Conservation (phyloP, 176 grass and related monocot species). For the Aegilops bicornis region DNA sequence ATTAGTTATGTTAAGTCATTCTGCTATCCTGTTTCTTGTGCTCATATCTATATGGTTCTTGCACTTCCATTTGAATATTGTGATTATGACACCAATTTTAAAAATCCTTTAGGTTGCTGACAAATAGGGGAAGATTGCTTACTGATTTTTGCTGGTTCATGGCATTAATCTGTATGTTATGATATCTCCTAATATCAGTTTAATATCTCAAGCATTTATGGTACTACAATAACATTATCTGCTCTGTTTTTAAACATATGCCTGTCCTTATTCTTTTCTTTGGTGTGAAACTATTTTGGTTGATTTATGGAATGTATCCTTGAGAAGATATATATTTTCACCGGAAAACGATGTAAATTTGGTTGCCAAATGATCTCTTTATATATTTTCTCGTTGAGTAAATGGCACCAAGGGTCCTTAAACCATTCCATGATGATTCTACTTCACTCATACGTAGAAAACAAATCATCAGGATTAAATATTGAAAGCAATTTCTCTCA, state of each 20-base stretch:
- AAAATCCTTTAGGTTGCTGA: not conserved
- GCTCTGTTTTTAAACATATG: not conserved
- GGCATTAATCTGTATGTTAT: not conserved
- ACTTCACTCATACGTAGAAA: not conserved
- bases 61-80: not conserved
- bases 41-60: not conserved
- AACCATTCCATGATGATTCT: slow-evolving; percentile 5
- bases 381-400: too few species aligned
- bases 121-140: not conserved
- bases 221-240: not conserved
- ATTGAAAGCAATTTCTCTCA: slow-evolving; percentile 13
- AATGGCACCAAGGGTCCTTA: not conserved
- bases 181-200: not conserved
- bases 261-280: not conserved
- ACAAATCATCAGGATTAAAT: slow-evolving; percentile 12
- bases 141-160: not conserved
- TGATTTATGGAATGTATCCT: not conserved
- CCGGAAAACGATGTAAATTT: too few species aligned
- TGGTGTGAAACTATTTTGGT: not conserved
- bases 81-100: not conserved
- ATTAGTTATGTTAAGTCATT: slow-evolving; percentile 2
- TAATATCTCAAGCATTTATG: not conserved
- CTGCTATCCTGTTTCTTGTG: not conserved
- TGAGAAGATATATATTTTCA: not conserved
- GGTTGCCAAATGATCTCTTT: too few species aligned